Evolutionary conservation across 108 stramenopile species (phyloP).

Genomic region (Epithemia pelagica): DNA sequence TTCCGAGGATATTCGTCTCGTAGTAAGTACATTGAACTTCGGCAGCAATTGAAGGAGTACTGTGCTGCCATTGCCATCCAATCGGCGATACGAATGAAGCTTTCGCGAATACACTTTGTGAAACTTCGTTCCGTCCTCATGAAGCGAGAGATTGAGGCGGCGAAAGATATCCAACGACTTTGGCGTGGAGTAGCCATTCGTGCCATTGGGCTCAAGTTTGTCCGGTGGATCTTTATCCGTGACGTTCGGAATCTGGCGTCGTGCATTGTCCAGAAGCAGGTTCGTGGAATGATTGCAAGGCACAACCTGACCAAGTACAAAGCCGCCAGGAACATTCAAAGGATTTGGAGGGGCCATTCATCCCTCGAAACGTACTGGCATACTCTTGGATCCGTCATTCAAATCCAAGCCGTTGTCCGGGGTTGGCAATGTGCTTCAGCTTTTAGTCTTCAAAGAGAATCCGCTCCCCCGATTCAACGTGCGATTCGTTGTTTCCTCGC

Average conservation of each 20-base stretch:
- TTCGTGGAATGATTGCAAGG: not conserved
- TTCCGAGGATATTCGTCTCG: slow-evolving; percentile 10
- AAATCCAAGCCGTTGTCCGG: slow-evolving; percentile 44
- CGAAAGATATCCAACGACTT: slow-evolving; percentile 13
- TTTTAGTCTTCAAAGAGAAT: slow-evolving; percentile 6
- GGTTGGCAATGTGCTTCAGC: not conserved
- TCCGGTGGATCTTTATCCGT: not conserved
- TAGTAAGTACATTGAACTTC: not conserved
- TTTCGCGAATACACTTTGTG: not conserved
- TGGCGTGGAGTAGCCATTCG: slow-evolving; percentile 8
- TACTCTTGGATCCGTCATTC: slow-evolving; percentile 44
- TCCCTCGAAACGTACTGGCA: slow-evolving; percentile 33
- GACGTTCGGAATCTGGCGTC: not conserved
- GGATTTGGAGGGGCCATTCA: slow-evolving; percentile 16
- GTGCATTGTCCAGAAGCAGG: not conserved
- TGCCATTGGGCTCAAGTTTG: not conserved
- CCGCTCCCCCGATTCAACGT: slow-evolving; percentile 11
- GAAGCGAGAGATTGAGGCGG: not conserved
- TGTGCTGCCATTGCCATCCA: slow-evolving; percentile 7
- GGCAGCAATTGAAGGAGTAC: not conserved
- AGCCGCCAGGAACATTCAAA: slow-evolving; percentile 14
- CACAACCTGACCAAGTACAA: not conserved
- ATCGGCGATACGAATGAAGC: not conserved
- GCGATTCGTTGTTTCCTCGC: slow-evolving; percentile 13
- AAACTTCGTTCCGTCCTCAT: not conserved